Evolutionary conservation across 495 filamentous ascomycete genomes (phyloP).

Genomic region (Poronia punctata): DNA sequence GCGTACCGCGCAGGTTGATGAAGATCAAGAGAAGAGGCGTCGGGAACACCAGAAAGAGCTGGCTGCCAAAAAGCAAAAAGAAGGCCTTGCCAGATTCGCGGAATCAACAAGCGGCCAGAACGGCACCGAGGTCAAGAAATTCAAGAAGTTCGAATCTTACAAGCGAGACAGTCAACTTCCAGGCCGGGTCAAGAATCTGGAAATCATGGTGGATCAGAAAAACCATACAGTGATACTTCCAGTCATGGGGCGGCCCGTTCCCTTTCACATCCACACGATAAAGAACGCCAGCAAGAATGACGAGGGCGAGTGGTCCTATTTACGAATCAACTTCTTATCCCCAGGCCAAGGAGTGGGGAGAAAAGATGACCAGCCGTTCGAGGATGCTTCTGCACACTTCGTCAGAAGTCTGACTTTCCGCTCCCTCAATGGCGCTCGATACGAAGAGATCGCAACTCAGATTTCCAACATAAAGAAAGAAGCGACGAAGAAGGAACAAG

Average conservation of each 20-base stretch:
- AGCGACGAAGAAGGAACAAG: slow-evolving; percentile 81
- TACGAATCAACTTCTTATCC: slow-evolving; percentile 95
- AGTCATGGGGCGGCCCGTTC: slow-evolving; percentile 95
- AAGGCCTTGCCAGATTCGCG: slow-evolving; percentile 76
- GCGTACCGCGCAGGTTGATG: slow-evolving; percentile 74
- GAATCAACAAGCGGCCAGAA: slow-evolving; percentile 76
- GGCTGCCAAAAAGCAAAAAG: slow-evolving; percentile 76
- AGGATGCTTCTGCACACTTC: slow-evolving; percentile 92
- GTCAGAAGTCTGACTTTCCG: slow-evolving; percentile 90
- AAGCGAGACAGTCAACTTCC: slow-evolving; percentile 97
- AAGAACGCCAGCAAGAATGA: slow-evolving; percentile 96
- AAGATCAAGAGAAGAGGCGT: slow-evolving; percentile 80
- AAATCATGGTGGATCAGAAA: slow-evolving; percentile 84
- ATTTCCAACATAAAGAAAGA: slow-evolving; percentile 93
- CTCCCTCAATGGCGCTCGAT: slow-evolving; percentile 77
- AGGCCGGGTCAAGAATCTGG: slow-evolving; percentile 68
- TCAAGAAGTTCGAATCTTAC: slow-evolving; percentile 98
- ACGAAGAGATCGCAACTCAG: slow-evolving; percentile 79
- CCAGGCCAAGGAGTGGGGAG: slow-evolving; percentile 95
- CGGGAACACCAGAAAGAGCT: slow-evolving; percentile 92
- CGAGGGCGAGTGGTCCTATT: slow-evolving; percentile 86
- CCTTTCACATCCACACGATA: slow-evolving; percentile 98
- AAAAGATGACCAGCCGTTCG: slow-evolving; percentile 98
- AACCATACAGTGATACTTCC: slow-evolving; percentile 85
- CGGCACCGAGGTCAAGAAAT: slow-evolving; percentile 88